These are phyloP conservation scores for Polygonum maritimum DNA, from an alignment of 148 eudicot genomes.

Conservation along the genomic window DNA sequence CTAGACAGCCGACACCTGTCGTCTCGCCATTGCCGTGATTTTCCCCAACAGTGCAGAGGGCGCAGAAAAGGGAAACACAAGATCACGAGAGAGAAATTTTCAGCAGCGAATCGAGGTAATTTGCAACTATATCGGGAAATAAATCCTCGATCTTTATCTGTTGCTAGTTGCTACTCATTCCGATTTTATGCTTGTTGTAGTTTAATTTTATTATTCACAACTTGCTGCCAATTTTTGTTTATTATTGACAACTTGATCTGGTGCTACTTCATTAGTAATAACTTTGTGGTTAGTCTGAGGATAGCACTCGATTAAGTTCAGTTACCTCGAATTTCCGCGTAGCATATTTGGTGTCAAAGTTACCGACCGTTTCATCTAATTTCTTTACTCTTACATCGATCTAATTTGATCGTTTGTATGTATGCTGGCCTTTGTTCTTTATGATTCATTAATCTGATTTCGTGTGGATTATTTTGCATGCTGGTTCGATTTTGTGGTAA, in stretches of 20 bases:
- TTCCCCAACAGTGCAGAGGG: neutral
- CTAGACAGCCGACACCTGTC: constrained; percentile 45
- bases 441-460: neutral
- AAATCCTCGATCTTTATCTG: neutral
- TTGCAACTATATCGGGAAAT: neutral
- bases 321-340: neutral
- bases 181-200: neutral
- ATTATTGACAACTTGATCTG: neutral
- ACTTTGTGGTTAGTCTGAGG: too few species aligned
- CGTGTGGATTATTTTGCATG: neutral
- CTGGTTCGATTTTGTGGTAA: neutral
- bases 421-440: neutral
- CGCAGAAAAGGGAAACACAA: neutral
- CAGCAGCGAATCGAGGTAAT: constrained; percentile 6
- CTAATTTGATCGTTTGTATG: neutral
- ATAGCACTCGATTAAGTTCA: neutral
- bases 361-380: neutral
- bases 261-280: neutral
- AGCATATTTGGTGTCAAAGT: neutral
- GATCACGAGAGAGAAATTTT: neutral
- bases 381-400: neutral
- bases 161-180: neutral
- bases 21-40: neutral
- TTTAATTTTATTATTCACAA: too few species aligned
- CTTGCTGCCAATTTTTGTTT: neutral